Evolutionary conservation across 2,329 filamentous ascomycete genomes (phyloP).

Genomic region (Raffaelea deltoideospora): DNA sequence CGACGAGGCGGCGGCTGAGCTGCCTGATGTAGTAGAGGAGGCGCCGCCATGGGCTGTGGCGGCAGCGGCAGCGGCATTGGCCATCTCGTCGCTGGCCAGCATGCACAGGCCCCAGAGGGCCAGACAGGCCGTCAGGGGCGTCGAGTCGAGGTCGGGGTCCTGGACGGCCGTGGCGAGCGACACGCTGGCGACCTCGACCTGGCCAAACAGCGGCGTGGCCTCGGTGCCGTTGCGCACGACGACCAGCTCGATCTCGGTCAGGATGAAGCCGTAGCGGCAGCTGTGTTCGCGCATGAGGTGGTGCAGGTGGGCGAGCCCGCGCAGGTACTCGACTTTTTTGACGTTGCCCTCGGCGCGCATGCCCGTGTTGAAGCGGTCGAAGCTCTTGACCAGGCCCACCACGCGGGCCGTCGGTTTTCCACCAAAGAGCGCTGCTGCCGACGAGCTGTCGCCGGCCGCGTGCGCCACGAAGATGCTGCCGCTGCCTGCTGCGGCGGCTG

Average conservation of each 20-base stretch:
- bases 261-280: constrained; percentile 88
- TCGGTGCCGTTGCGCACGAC: constrained; percentile 68
- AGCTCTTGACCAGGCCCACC: constrained; percentile 68
- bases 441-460: constrained; percentile 38
- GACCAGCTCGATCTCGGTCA: constrained; percentile 90
- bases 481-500: constrained; percentile 8
- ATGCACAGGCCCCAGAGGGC: constrained; percentile 63
- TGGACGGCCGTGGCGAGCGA: constrained; percentile 32
- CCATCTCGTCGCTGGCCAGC: constrained; percentile 19
- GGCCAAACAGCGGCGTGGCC: constrained; percentile 70
- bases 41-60: not conserved
- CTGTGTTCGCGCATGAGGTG: constrained; percentile 85
- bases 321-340: constrained; percentile 78
- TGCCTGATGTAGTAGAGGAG: not conserved
- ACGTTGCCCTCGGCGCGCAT: constrained; percentile 78
- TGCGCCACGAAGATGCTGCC: constrained; percentile 46
- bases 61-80: not conserved
- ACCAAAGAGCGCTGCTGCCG: constrained; percentile 35
- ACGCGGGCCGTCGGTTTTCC: constrained; percentile 30
- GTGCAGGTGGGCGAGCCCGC: constrained; percentile 73
- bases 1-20: constrained; percentile 29
- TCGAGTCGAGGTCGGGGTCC: constrained; percentile 15
- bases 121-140: constrained; percentile 52
- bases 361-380: constrained; percentile 87
- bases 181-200: constrained; percentile 56